Conservation (phyloP, 306 rosid species). For the Erythrophleum fordii region DNA sequence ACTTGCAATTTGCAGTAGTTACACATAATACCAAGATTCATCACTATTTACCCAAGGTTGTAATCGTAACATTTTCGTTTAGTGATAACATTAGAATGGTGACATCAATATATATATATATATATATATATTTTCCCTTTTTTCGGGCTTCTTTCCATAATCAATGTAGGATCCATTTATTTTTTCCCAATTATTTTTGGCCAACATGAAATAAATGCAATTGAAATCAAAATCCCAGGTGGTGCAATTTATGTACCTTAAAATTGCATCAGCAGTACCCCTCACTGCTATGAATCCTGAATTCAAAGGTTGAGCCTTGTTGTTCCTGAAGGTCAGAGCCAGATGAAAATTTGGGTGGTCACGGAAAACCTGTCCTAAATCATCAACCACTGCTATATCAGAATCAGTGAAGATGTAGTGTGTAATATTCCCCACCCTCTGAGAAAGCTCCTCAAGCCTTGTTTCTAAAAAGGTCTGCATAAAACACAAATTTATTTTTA, state of each 20-base stretch:
- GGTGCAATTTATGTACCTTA: slow-evolving; percentile 55
- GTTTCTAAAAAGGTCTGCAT: slow-evolving; percentile 79
- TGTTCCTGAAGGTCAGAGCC: slow-evolving; percentile 91
- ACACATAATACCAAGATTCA: neutral
- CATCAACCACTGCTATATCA: slow-evolving; percentile 82
- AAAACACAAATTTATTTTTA: slow-evolving; percentile 13
- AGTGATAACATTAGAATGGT: slow-evolving; percentile 1
- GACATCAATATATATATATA: neutral
- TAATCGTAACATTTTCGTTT: neutral
- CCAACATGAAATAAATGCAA: slow-evolving; percentile 23
- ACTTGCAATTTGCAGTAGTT: slow-evolving; percentile 4
- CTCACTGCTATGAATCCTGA: slow-evolving; percentile 94
- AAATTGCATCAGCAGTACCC: slow-evolving; percentile 82
- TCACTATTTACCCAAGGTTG: neutral
- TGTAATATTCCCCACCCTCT: slow-evolving; percentile 39
- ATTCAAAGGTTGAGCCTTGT: slow-evolving; percentile 90
- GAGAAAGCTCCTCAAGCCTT: slow-evolving; percentile 60
- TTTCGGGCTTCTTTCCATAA: slow-evolving; percentile 18
- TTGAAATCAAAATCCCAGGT: slow-evolving; percentile 2
- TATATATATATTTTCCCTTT: neutral
- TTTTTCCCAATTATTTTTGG: neutral
- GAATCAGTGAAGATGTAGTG: slow-evolving; percentile 95
- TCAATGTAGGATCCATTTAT: neutral
- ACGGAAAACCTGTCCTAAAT: slow-evolving; percentile 69
- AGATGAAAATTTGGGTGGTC: slow-evolving; percentile 74